Evolutionary conservation across 225 moss, liverwort and hornwort genomes (phyloP).

Genomic region (Pseudisothecium myosuroides): DNA sequence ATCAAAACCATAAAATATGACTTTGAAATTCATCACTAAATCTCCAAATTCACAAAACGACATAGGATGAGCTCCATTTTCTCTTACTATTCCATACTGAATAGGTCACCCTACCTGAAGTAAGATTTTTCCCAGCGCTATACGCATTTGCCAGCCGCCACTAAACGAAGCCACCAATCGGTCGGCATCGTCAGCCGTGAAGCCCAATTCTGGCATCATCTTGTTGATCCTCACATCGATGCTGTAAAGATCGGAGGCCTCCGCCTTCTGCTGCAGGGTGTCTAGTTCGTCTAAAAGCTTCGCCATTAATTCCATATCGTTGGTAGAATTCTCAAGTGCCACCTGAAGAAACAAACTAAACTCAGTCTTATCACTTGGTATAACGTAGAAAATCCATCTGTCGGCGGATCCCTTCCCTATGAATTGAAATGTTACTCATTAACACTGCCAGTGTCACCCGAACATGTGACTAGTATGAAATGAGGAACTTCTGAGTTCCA

Average conservation of each 20-base stretch:
- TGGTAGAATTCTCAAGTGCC: conserved; percentile 25
- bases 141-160: conserved; percentile 48
- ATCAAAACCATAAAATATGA: not conserved
- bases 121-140: conserved; percentile 34
- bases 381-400: not conserved
- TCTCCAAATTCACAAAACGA: not conserved
- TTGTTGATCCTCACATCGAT: conserved; percentile 41
- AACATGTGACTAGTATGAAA: not conserved
- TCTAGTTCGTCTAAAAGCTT: conserved; percentile 33
- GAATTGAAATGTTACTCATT: not conserved
- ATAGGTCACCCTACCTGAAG: conserved; percentile 10
- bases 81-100: not conserved
- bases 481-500: too few relatives aligned
- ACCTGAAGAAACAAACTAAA: not conserved
- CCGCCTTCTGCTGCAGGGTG: conserved; percentile 23
- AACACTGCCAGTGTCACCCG: not conserved
- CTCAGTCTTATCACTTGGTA: not conserved
- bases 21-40: not conserved
- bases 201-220: conserved; percentile 52
- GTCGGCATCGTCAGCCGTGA: conserved; percentile 28
- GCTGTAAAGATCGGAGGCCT: conserved; percentile 31
- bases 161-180: conserved; percentile 40
- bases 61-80: not conserved
- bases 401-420: not conserved
- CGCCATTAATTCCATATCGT: conserved; percentile 43